A percentile compares a stretch with the other conserved stretches of the same genome.
Conservation (phyloP, 371 early-diverging fungal genomes). For the Lichtheimia ramosa region DNA sequence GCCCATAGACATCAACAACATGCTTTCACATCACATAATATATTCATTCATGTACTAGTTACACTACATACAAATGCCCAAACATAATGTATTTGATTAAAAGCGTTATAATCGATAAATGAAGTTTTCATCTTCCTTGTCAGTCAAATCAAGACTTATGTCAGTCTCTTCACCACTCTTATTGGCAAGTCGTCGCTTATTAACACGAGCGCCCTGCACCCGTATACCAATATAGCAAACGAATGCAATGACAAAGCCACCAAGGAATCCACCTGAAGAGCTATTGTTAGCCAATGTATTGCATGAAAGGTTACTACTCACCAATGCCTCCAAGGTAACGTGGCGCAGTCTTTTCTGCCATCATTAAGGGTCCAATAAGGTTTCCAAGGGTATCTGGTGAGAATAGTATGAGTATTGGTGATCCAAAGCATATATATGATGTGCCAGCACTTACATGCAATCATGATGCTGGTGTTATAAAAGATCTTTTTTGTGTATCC, state of each 20-base stretch:
- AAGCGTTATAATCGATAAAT: slow-evolving; percentile 20
- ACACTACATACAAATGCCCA: too few relatives aligned
- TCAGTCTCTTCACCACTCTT: slow-evolving; percentile 5
- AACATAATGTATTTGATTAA: too few relatives aligned
- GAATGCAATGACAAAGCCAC: slow-evolving; percentile 9
- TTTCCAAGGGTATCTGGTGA: slow-evolving; percentile 15
- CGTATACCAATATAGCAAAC: slow-evolving; percentile 12
- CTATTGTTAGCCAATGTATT: too few relatives aligned
- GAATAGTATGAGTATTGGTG: neutral
- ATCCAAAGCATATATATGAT: neutral
- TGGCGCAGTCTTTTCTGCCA: slow-evolving; percentile 9
- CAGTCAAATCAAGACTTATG: slow-evolving; percentile 25
- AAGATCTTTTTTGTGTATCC: slow-evolving; percentile 23
- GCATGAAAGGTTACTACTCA: neutral
- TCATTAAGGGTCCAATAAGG: slow-evolving; percentile 16
- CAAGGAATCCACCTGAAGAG: neutral
- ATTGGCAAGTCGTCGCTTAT: slow-evolving; percentile 14
- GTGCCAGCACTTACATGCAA: slow-evolving; percentile 6
- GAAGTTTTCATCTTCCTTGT: slow-evolving; percentile 28
- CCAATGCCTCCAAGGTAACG: slow-evolving; percentile 20
- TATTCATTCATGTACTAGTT: too few relatives aligned
- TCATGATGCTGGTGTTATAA: slow-evolving; percentile 24
- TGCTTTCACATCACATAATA: too few relatives aligned
- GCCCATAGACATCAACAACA: too few relatives aligned
- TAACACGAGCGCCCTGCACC: slow-evolving; percentile 17